A percentile compares a stretch with the other conserved stretches of the same genome.
Conservation (phyloP, 306 rosid genomes). For the Gynostemma pentaphyllum region DNA sequence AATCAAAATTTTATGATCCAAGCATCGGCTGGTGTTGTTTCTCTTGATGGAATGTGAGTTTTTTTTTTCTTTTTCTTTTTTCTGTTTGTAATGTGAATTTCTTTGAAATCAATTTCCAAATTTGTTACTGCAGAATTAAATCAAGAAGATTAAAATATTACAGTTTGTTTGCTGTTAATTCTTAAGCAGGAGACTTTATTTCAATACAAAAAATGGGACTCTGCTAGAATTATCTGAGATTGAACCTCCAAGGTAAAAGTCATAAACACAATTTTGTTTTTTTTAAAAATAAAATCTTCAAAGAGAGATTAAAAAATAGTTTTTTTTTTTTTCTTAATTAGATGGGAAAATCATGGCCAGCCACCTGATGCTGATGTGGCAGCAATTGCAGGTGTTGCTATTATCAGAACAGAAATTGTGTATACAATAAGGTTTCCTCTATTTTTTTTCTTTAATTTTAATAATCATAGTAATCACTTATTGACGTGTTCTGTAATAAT, state of each 20-base stretch:
- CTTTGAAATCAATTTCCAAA: background rate
- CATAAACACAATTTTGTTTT: background rate
- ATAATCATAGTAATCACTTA: too few relatives aligned
- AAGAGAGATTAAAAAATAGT: background rate
- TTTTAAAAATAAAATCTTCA: background rate
- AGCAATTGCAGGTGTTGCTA: constrained; percentile 64
- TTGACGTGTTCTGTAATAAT: too few relatives aligned
- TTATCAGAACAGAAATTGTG: constrained; percentile 48
- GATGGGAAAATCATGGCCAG: constrained; percentile 78
- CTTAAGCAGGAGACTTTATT: constrained; percentile 53
- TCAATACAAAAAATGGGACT: constrained; percentile 59
- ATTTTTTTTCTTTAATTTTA: background rate
- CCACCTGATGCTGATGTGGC: constrained; percentile 93
- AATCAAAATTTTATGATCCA: constrained; percentile 26
- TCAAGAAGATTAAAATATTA: background rate
- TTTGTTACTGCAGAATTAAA: too few relatives aligned
- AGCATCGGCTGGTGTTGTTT: constrained; percentile 48
- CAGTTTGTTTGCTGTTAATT: constrained; percentile 11
- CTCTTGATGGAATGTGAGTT: constrained; percentile 64
- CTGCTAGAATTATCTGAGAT: constrained; percentile 46
- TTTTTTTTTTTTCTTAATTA: constrained; percentile 24
- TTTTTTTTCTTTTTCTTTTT: background rate
- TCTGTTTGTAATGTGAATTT: background rate
- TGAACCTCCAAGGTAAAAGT: constrained; percentile 72
- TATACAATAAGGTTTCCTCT: constrained; percentile 67